These are phyloP conservation scores for Durotheca rogersii DNA, from an alignment of 495 filamentous ascomycete species.

Conservation along the genomic window DNA sequence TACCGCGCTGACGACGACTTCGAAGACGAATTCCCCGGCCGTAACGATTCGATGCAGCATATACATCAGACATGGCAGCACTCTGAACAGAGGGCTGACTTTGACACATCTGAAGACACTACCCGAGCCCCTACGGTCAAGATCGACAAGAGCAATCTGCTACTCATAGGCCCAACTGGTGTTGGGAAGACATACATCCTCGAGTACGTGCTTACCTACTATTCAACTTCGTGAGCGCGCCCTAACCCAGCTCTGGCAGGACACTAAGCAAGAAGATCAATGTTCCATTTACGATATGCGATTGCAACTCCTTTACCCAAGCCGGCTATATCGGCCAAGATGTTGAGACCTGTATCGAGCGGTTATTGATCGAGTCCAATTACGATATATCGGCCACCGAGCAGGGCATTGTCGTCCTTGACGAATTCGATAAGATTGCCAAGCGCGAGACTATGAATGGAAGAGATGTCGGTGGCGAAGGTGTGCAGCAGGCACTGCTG, in stretches of 20 bases:
- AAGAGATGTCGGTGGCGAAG: slow-evolving; percentile 85
- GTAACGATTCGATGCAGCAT: slow-evolving; percentile 60
- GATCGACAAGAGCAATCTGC: slow-evolving; percentile 94
- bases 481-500: slow-evolving; percentile 91
- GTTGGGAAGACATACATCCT: slow-evolving; percentile 97
- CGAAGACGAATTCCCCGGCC: slow-evolving; percentile 79
- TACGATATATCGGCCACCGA: slow-evolving; percentile 86
- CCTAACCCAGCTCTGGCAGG: slow-evolving; percentile 30
- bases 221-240: not conserved
- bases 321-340: slow-evolving; percentile 98
- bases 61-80: slow-evolving; percentile 32
- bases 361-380: slow-evolving; percentile 84
- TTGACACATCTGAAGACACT: slow-evolving; percentile 45
- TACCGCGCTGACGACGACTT: slow-evolving; percentile 34
- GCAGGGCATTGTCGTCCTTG: slow-evolving; percentile 89
- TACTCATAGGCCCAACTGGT: slow-evolving; percentile 88
- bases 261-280: slow-evolving; percentile 64
- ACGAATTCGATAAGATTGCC: slow-evolving; percentile 97
- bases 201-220: slow-evolving; percentile 48
- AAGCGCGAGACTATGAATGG: slow-evolving; percentile 54
- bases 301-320: slow-evolving; percentile 96
- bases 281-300: slow-evolving; percentile 95
- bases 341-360: slow-evolving; percentile 87
- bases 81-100: slow-evolving; percentile 30
- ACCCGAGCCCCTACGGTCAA: slow-evolving; percentile 62